These are phyloP conservation scores for Polyporus arcularius DNA, from an alignment of 768 basidiomycete species.

Conservation along the genomic window DNA sequence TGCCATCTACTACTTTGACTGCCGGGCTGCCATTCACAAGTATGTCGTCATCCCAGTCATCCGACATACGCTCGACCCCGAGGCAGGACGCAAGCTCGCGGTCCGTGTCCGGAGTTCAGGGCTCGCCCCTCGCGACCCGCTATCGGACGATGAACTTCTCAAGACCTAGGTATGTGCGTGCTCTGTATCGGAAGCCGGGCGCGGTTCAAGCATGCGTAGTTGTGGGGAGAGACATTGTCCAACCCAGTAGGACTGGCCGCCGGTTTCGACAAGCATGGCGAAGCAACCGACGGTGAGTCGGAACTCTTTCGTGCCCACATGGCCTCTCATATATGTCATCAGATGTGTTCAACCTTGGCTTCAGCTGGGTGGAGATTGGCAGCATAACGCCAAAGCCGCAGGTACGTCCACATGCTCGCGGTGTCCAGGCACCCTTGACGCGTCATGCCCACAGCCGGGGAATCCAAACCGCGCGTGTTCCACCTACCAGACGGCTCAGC, in stretches of 20 bases:
- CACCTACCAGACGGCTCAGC: slow-evolving; percentile 78
- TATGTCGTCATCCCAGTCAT: slow-evolving; percentile 80
- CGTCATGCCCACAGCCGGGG: slow-evolving; percentile 58
- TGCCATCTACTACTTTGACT: slow-evolving; percentile 84
- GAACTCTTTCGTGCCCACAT: not conserved
- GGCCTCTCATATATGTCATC: not conserved
- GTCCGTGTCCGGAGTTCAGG: slow-evolving; percentile 76
- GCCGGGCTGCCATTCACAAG: slow-evolving; percentile 83
- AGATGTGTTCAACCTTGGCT: slow-evolving; percentile 95
- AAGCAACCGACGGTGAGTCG: slow-evolving; percentile 83
- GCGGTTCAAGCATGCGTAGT: slow-evolving; percentile 41
- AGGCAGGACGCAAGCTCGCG: slow-evolving; percentile 83
- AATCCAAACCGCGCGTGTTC: slow-evolving; percentile 93
- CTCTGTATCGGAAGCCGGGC: not conserved
- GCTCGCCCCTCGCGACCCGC: slow-evolving; percentile 74
- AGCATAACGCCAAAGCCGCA: slow-evolving; percentile 96
- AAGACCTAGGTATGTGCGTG: slow-evolving; percentile 52
- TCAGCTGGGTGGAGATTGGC: slow-evolving; percentile 97
- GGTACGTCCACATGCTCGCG: slow-evolving; percentile 44
- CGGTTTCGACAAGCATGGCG: slow-evolving; percentile 97
- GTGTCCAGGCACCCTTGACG: not conserved
- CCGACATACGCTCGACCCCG: slow-evolving; percentile 73
- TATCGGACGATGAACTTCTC: slow-evolving; percentile 70
- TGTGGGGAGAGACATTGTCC: slow-evolving; percentile 74
- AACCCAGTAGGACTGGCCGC: slow-evolving; percentile 95